Percentiles rank a stretch among this genome's conserved stretches.
Evolutionary conservation across 2,329 filamentous ascomycete species (phyloP).

Genomic region (Aspergillus fructus): DNA sequence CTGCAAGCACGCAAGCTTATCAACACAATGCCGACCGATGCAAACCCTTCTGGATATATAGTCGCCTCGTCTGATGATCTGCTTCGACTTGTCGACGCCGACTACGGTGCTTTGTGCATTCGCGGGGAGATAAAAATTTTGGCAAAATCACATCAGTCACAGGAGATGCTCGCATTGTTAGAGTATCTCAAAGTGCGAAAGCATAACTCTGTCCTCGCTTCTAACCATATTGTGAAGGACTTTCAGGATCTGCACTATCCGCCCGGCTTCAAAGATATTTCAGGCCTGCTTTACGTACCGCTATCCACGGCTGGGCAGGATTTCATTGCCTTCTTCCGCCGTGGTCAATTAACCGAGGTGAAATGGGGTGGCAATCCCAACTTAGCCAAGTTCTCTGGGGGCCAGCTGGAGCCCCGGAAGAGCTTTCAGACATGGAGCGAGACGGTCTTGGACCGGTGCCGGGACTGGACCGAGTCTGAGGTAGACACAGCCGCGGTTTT

Average conservation of each 20-base stretch:
- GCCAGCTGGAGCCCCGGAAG: slow-evolving; percentile 73
- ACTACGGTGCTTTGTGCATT: slow-evolving; percentile 82
- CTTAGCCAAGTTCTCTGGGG: slow-evolving; percentile 67
- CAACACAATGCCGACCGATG: slow-evolving; percentile 78
- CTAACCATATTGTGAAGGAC: slow-evolving; percentile 71
- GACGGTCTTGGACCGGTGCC: slow-evolving; percentile 75
- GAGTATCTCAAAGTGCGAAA: slow-evolving; percentile 79
- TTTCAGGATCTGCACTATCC: slow-evolving; percentile 79
- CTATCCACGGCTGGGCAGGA: slow-evolving; percentile 73
- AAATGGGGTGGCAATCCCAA: slow-evolving; percentile 65
- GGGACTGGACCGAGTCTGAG: slow-evolving; percentile 87
- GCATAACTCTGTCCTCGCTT: slow-evolving; percentile 72
- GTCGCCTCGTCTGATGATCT: slow-evolving; percentile 86
- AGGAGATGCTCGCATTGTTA: slow-evolving; percentile 79
- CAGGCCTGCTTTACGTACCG: slow-evolving; percentile 78
- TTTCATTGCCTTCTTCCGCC: slow-evolving; percentile 91
- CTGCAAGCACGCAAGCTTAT: slow-evolving; percentile 85
- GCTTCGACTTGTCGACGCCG: slow-evolving; percentile 78
- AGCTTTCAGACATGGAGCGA: slow-evolving; percentile 83
- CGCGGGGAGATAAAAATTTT: slow-evolving; percentile 85
- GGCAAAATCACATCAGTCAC: slow-evolving; percentile 70
- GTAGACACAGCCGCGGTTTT: slow-evolving; percentile 85
- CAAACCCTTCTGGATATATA: slow-evolving; percentile 85
- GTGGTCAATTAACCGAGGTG: slow-evolving; percentile 74
- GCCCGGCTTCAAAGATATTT: slow-evolving; percentile 75